Percentiles rank a stretch among this genome's conserved stretches.
These are phyloP conservation scores for Bonia amplexicaulis DNA, from an alignment of 176 grass and related monocot genomes.

Conservation along the genomic window DNA sequence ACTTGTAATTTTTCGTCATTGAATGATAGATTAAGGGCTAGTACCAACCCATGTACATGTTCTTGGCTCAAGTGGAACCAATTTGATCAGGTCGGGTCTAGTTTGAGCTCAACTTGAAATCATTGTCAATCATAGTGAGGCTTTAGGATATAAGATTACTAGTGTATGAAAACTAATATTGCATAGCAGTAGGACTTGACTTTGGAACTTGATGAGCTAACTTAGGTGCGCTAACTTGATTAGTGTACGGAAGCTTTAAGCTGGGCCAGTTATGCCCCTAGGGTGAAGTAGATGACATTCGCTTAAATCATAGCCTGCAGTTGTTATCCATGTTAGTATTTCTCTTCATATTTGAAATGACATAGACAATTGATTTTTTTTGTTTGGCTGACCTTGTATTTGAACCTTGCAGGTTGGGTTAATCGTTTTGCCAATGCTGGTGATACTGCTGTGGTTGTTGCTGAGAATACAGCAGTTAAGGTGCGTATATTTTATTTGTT, in stretches of 20 bases:
- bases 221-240: neutral
- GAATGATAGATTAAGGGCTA: neutral
- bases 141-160: neutral
- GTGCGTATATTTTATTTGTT: conserved; percentile 32
- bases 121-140: neutral
- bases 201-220: neutral
- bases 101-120: neutral
- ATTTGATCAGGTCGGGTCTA: neutral
- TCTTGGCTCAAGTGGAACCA: neutral
- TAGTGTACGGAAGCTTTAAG: neutral
- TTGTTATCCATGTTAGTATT: neutral
- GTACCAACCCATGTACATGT: neutral
- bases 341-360: conserved; percentile 6
- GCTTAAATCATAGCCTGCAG: neutral
- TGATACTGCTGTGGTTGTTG: conserved; percentile 85
- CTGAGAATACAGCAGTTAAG: conserved; percentile 80
- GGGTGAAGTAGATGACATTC: neutral
- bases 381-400: conserved; percentile 7
- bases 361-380: neutral
- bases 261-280: neutral
- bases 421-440: conserved; percentile 97
- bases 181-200: neutral
- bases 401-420: conserved; percentile 70
- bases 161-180: neutral
- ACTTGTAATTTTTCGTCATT: neutral